Conservation (phyloP, 495 filamentous ascomycete genomes). For the Aspergillus baeticus region DNA sequence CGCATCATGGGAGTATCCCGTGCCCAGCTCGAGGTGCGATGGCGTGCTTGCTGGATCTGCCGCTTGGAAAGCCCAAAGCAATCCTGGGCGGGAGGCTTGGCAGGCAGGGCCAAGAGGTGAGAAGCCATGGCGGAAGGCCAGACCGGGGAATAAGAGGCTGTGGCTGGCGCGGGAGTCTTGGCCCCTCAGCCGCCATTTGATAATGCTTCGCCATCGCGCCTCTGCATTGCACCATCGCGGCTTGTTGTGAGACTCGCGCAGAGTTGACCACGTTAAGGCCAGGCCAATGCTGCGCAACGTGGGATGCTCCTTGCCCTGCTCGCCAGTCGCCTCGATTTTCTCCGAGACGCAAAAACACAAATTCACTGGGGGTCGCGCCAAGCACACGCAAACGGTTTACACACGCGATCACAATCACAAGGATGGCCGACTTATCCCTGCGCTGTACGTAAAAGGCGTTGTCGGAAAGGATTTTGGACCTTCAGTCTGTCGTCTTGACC, state of each 20-base stretch:
- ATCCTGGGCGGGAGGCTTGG: background rate
- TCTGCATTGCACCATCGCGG: conserved; percentile 7
- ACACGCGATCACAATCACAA: background rate
- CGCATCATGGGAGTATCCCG: background rate
- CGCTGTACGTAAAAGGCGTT: too few relatives aligned
- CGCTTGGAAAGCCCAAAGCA: background rate
- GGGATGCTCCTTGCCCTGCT: background rate
- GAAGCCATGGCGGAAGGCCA: conserved; percentile 2
- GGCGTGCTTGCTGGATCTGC: background rate
- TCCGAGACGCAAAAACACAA: background rate
- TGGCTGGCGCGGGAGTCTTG: background rate
- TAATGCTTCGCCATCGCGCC: conserved; percentile 12
- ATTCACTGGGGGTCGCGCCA: background rate
- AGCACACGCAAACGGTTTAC: background rate
- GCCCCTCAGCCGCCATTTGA: background rate
- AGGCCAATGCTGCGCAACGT: background rate
- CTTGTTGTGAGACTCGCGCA: background rate
- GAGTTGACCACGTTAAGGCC: background rate
- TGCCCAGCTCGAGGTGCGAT: background rate
- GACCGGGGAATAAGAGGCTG: background rate
- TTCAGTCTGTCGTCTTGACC: too few relatives aligned
- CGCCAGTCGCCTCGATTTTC: background rate
- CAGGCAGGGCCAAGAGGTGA: background rate
- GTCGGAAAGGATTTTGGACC: too few relatives aligned
- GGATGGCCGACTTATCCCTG: too few relatives aligned